phyloP scores from a whole-genome alignment of 257 asterid species.

The Prunella vulgaris region DNA sequence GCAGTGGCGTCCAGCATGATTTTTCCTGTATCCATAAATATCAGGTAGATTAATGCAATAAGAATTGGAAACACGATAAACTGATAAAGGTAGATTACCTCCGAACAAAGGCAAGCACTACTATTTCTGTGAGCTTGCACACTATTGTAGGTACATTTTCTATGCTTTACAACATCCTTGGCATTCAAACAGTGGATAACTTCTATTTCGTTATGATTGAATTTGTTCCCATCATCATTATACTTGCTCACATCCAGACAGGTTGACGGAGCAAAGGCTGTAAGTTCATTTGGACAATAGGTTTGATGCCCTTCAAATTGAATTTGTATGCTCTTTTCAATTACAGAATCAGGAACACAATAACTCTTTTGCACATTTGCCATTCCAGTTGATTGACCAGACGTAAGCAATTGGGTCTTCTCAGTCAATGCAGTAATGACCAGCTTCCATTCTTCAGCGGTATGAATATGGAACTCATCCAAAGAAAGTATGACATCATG shows the following conservation, averaged over 20 bases:
- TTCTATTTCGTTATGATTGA: conserved; percentile 25
- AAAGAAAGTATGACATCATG: conserved; percentile 56
- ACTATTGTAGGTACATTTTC: conserved; percentile 47
- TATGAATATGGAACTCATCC: conserved; percentile 45
- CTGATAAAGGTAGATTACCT: conserved; percentile 36
- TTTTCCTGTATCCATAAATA: conserved; percentile 47
- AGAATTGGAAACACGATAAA: background rate
- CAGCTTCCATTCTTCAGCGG: conserved; percentile 62
- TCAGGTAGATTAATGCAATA: background rate
- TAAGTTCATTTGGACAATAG: conserved; percentile 59
- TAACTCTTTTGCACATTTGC: conserved; percentile 45
- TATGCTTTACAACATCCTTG: conserved; percentile 60
- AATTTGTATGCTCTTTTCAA: conserved; percentile 37
- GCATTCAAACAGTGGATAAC: conserved; percentile 57
- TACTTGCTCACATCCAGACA: conserved; percentile 34
- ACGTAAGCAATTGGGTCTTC: conserved; percentile 28
- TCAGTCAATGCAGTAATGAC: conserved; percentile 30
- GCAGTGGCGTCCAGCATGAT: conserved; percentile 61
- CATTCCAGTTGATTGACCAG: conserved; percentile 25
- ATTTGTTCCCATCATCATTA: conserved; percentile 23
- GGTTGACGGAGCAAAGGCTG: conserved; percentile 45
- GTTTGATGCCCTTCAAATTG: conserved; percentile 36
- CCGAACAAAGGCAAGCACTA: conserved; percentile 58
- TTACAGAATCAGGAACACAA: conserved; percentile 57
- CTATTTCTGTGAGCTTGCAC: conserved; percentile 23